Percentiles rank a stretch among this genome's conserved stretches.
Conservation (phyloP, 225 moss, liverwort and hornwort species). For the Polytrichum commune region DNA sequence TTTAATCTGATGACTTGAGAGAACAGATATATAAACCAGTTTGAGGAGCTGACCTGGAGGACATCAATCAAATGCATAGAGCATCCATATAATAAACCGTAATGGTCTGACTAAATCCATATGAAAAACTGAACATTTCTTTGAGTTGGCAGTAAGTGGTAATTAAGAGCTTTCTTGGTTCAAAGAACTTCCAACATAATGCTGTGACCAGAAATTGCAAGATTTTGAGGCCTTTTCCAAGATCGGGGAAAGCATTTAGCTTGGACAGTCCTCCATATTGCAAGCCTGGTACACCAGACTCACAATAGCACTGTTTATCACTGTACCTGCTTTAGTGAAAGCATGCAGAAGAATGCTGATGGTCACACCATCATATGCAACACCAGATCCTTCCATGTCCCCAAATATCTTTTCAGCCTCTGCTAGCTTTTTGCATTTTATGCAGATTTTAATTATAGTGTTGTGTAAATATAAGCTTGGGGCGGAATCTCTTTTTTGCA, state of each 20-base stretch:
- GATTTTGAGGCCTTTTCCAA: background rate
- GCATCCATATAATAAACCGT: too few relatives aligned
- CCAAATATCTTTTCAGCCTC: conserved; percentile 55
- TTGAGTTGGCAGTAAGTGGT: too few relatives aligned
- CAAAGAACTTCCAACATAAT: background rate
- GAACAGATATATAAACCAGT: background rate
- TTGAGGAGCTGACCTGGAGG: background rate
- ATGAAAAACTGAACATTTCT: too few relatives aligned
- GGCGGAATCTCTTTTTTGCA: conserved; percentile 25
- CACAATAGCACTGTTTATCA: background rate
- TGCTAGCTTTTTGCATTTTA: conserved; percentile 59
- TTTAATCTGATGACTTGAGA: background rate
- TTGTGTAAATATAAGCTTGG: conserved; percentile 66
- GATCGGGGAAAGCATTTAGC: background rate
- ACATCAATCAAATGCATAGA: background rate
- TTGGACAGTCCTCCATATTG: conserved; percentile 3
- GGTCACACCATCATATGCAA: conserved; percentile 72
- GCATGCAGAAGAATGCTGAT: conserved; percentile 75
- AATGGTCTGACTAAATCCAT: too few relatives aligned
- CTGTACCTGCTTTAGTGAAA: conserved; percentile 76
- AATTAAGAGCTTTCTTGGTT: background rate
- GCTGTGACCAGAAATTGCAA: background rate
- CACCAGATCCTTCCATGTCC: conserved; percentile 54
- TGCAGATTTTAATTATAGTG: conserved; percentile 61
- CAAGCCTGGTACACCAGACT: background rate